phyloP scores from a whole-genome alignment of 805 yeast genomes.

The Grigorovia transvaalensis region DNA sequence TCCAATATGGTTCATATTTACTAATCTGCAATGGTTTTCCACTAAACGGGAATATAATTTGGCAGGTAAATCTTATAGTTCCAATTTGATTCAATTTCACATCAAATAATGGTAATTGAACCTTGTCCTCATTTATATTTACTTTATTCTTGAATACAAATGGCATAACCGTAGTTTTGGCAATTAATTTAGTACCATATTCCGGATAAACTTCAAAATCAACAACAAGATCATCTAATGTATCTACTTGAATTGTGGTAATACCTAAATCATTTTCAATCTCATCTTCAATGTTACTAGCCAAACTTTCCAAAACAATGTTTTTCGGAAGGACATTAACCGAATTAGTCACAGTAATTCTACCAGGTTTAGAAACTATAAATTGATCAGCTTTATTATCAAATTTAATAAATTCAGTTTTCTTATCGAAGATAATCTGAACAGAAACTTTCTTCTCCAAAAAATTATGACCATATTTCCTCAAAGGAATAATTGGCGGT shows the following conservation, averaged over 20 bases:
- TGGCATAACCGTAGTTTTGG: slow-evolving; percentile 69
- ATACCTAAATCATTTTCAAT: slow-evolving; percentile 1
- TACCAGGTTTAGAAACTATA: slow-evolving; percentile 50
- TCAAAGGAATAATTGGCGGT: slow-evolving; percentile 88
- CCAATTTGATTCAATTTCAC: slow-evolving; percentile 75
- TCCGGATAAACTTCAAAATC: slow-evolving; percentile 90
- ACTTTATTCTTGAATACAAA: slow-evolving; percentile 37
- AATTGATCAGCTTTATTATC: slow-evolving; percentile 34
- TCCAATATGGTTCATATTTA: slow-evolving; percentile 87
- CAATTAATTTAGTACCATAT: slow-evolving; percentile 85
- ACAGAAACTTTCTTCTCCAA: slow-evolving; percentile 80
- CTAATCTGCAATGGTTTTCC: slow-evolving; percentile 80
- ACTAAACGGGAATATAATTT: slow-evolving; percentile 78
- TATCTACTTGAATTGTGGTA: slow-evolving; percentile 54
- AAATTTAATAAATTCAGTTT: slow-evolving; percentile 35
- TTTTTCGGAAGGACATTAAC: slow-evolving; percentile 85
- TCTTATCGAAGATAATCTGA: slow-evolving; percentile 56
- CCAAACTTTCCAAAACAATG: slow-evolving; percentile 36
- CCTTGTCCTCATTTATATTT: slow-evolving; percentile 30
- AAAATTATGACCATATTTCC: slow-evolving; percentile 93
- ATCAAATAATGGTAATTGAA: slow-evolving; percentile 68
- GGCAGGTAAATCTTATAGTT: slow-evolving; percentile 62
- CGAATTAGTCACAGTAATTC: slow-evolving; percentile 64
- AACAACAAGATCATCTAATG: slow-evolving; percentile 61
- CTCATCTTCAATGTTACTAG: slow-evolving; percentile 28